Evolutionary conservation across 345 rosid species (phyloP).

Genomic region (Aquilaria yunnanensis): DNA sequence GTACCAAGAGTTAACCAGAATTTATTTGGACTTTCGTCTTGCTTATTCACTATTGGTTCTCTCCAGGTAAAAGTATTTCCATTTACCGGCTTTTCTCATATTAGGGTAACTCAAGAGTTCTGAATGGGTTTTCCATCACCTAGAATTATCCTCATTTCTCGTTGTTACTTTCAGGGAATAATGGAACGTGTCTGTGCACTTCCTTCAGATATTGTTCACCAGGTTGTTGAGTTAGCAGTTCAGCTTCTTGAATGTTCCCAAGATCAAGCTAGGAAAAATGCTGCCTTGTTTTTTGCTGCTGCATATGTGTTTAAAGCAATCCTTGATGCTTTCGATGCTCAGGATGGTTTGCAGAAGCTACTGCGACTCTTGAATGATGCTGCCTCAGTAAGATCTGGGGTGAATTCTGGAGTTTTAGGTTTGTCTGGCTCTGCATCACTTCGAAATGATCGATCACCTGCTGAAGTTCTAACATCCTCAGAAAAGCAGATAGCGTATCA

Average conservation of each 20-base stretch:
- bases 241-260: slow-evolving; percentile 82
- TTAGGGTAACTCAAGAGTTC: not conserved
- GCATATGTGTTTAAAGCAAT: slow-evolving; percentile 96
- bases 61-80: slow-evolving; percentile 57
- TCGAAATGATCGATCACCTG: slow-evolving; percentile 70
- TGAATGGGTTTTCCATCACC: no score
- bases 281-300: slow-evolving; percentile 89
- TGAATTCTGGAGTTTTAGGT: slow-evolving; percentile 49
- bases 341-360: slow-evolving; percentile 79
- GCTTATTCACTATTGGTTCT: slow-evolving; percentile 87
- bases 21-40: slow-evolving; percentile 85
- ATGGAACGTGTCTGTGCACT: slow-evolving; percentile 99
- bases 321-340: slow-evolving; percentile 93
- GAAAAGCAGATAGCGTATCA: slow-evolving; percentile 97
- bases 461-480: slow-evolving; percentile 82
- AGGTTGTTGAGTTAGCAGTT: slow-evolving; percentile 82
- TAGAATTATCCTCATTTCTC: not conserved
- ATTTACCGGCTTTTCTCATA: not conserved
- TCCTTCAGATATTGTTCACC: slow-evolving; percentile 65
- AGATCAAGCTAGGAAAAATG: slow-evolving; percentile 92
- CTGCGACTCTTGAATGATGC: slow-evolving; percentile 74
- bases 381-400: slow-evolving; percentile 90
- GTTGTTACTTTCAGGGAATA: slow-evolving; percentile 51
- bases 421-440: slow-evolving; percentile 39
- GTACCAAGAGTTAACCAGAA: slow-evolving; percentile 70